Percentiles rank a stretch among this genome's conserved stretches.
Evolutionary conservation across 305 asterid genomes (phyloP).

Genomic region (Fraxinus sp.): DNA sequence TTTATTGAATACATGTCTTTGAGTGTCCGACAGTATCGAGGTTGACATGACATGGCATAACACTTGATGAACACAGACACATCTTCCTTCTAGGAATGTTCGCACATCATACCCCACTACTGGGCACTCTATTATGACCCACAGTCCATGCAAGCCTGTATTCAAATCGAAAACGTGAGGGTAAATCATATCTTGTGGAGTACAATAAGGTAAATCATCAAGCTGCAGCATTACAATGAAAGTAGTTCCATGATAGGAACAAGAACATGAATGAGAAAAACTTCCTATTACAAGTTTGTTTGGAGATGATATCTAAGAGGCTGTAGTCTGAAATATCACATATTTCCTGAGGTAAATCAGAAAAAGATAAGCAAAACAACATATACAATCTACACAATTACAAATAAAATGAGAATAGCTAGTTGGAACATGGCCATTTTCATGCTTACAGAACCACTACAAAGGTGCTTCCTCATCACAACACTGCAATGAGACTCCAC

Average conservation of each 20-base stretch:
- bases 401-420: slow-evolving; percentile 6
- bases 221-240: neutral
- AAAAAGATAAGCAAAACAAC: slow-evolving; percentile 5
- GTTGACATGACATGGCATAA: neutral
- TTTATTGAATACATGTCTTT: neutral
- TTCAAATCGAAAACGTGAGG: neutral
- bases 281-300: neutral
- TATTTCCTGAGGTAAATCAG: slow-evolving; percentile 20
- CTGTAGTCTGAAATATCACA: slow-evolving; percentile 20
- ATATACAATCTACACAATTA: slow-evolving; percentile 15
- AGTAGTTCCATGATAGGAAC: neutral
- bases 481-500: neutral
- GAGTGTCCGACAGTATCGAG: neutral
- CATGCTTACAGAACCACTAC: neutral
- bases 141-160: neutral
- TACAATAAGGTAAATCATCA: neutral
- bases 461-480: neutral
- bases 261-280: neutral
- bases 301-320: neutral
- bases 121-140: neutral
- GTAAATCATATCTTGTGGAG: neutral
- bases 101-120: neutral
- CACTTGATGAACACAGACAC: neutral
- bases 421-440: neutral
- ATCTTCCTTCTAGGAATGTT: neutral